These are phyloP conservation scores for Coemansia sp. DNA, from an alignment of 192 early-diverging fungal genomes.

Conservation along the genomic window DNA sequence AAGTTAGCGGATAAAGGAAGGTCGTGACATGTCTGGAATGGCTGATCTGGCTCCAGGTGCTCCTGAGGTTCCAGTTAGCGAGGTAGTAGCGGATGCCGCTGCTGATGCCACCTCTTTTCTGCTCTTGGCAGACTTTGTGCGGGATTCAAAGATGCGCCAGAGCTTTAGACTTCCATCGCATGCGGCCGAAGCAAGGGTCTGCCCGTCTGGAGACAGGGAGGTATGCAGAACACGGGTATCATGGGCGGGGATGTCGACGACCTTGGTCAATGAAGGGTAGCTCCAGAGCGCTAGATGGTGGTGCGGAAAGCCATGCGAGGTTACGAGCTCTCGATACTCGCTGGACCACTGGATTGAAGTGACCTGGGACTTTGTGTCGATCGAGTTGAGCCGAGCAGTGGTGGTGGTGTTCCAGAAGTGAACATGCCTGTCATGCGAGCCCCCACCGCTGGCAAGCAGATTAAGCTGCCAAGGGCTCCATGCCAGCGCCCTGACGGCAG, in stretches of 20 bases:
- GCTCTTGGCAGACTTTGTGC: constrained; percentile 32
- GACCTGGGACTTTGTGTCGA: constrained; percentile 86
- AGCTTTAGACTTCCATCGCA: constrained; percentile 95
- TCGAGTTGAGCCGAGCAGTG: constrained; percentile 58
- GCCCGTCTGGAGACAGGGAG: constrained; percentile 87
- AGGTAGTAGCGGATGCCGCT: background rate
- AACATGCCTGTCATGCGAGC: constrained; percentile 84
- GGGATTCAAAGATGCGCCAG: constrained; percentile 84
- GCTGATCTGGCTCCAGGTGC: constrained; percentile 4
- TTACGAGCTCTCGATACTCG: constrained; percentile 81
- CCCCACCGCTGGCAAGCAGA: constrained; percentile 87
- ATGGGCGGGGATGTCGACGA: constrained; percentile 81
- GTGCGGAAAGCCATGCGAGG: constrained; percentile 89
- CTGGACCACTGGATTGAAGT: constrained; percentile 90
- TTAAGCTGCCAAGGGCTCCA: constrained; percentile 93
- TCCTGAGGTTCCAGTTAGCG: background rate
- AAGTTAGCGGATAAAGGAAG: constrained; percentile 29
- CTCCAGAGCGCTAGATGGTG: constrained; percentile 85
- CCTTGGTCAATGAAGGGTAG: constrained; percentile 70
- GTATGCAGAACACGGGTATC: constrained; percentile 86
- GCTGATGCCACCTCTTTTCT: constrained; percentile 15
- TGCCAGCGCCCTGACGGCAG: constrained; percentile 92
- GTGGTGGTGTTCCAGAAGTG: constrained; percentile 90
- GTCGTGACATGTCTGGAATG: constrained; percentile 26
- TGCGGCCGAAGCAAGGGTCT: constrained; percentile 87